phyloP scores from a whole-genome alignment of 257 asterid genomes.

The Plantago elongata region DNA sequence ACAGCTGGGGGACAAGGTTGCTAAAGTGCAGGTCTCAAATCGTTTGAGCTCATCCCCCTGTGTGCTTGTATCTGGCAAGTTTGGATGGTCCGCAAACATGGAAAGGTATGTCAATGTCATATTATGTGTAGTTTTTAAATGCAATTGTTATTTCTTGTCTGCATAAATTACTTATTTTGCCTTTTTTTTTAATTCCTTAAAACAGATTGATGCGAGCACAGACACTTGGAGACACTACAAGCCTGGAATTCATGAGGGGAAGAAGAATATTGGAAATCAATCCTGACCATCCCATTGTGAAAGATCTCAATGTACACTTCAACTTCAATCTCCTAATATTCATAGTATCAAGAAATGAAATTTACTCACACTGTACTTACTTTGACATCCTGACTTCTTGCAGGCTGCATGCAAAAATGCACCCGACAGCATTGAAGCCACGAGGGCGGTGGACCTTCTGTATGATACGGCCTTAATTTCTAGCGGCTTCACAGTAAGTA shows the following conservation, averaged over 20 bases:
- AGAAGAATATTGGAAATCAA: slow-evolving; percentile 93
- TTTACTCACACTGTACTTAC: not conserved
- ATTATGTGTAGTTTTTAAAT: not conserved
- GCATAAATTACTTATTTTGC: not conserved
- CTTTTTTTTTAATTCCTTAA: slow-evolving; percentile 1
- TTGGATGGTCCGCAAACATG: slow-evolving; percentile 99
- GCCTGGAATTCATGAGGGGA: slow-evolving; percentile 97
- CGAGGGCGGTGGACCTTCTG: slow-evolving; percentile 81
- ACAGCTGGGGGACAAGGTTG: slow-evolving; percentile 93
- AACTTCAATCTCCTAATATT: not conserved
- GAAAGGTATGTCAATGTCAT: slow-evolving; percentile 54
- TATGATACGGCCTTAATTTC: slow-evolving; percentile 90
- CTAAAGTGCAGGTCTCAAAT: slow-evolving; percentile 91
- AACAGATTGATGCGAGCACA: slow-evolving; percentile 91
- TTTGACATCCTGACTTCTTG: slow-evolving; percentile 13
- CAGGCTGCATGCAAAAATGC: slow-evolving; percentile 98
- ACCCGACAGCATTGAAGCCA: slow-evolving; percentile 84
- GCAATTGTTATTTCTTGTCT: not conserved
- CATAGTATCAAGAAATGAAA: not conserved
- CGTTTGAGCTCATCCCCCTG: slow-evolving; percentile 97
- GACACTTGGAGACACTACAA: slow-evolving; percentile 85
- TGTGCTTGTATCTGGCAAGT: slow-evolving; percentile 98
- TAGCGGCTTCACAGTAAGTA: slow-evolving; percentile 92
- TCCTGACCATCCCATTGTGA: slow-evolving; percentile 91
- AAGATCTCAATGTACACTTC: slow-evolving; percentile 70